Base-by-base conservation (phyloP, 2,329 filamentous ascomycete genomes). In the Fusarium lyarnte region DNA sequence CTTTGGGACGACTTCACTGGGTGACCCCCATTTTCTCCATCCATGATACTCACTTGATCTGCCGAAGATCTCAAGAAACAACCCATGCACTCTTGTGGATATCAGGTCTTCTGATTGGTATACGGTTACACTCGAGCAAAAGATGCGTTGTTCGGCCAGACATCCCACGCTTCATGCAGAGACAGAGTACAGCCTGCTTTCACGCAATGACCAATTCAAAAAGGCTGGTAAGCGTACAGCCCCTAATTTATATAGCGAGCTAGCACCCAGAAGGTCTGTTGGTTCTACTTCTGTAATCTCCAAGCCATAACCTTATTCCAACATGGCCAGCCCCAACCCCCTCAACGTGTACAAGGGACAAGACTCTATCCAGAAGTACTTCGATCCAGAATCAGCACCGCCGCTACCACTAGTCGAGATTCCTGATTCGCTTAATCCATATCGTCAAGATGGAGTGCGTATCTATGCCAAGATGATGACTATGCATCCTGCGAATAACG, bases 381-480 rank as follows among this genome's bases (percentile, higher is more conserved):
- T 89, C 72, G 81, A 91, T 69, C 89, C 89, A 0, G 87, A 91
- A 59, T 81, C 78, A 2, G 83, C 85, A 29, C 89, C 89, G 5
- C 88, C 88, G 1, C 76, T 91, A 13, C 90, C 90, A 2, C 82
- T 92, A 4, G 87, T 92, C 9, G 90, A 92, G 79, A 80, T 91
- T 6, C 89, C 89, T 0, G 82, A 83, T 21, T 80, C 79, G 16
- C 81, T 91, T 38, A 91, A 91, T 65, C 88, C 89, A 5, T 88
- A 86, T 69, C 82, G 85, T 25, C 70, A 84, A 31, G 85, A 91
- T 85, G 87, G 87, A 8, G 86, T 91, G 8, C 85, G 88, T 16
- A 89, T 91, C 58, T 91, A 90, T 70, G 89, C 89, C 41, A 91
- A 91, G 80, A 88, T 91, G 87, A 87, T 91, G 85, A 89, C 87